These are phyloP conservation scores for Pythium myriotylum DNA, from an alignment of 352 stramenopile genomes.

Conservation along the genomic window DNA sequence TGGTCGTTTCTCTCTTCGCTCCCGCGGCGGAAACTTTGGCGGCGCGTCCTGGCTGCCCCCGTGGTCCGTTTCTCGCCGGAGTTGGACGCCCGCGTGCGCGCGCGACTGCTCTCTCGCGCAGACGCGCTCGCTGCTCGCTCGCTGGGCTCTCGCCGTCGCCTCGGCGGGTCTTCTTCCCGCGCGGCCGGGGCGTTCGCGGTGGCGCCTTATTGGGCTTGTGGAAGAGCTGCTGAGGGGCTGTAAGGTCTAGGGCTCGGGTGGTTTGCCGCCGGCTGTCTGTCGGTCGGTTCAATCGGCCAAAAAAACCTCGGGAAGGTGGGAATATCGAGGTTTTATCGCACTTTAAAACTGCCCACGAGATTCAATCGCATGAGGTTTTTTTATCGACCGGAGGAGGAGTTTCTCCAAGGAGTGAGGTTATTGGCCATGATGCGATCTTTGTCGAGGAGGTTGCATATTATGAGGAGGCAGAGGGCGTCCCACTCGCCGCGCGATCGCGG, in stretches of 20 bases:
- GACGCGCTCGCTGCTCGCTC: neutral
- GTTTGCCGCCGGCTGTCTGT: constrained; percentile 13
- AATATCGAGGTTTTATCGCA: constrained; percentile 3
- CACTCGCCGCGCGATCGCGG: neutral
- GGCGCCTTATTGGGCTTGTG: constrained; percentile 23
- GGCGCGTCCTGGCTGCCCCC: neutral
- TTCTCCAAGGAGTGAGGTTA: neutral
- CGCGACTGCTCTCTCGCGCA: constrained; percentile 6
- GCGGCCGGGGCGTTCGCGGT: constrained; percentile 1
- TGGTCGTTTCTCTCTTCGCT: constrained; percentile 28
- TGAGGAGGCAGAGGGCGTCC: too few species aligned
- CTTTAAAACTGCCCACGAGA: neutral
- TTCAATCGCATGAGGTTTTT: neutral
- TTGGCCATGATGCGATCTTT: constrained; percentile 1
- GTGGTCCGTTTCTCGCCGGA: neutral
- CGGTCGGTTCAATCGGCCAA: constrained; percentile 19
- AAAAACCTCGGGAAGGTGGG: constrained; percentile 22
- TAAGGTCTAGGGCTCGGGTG: constrained; percentile 25
- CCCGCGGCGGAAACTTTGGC: neutral
- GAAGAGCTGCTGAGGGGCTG: constrained; percentile 17
- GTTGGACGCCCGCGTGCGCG: constrained; percentile 3
- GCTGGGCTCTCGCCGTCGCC: neutral
- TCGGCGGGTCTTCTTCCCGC: constrained; percentile 8
- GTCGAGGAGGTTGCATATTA: too few species aligned
- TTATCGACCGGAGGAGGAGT: neutral